phyloP scores from a whole-genome alignment of 805 yeast genomes.

The Candida adriatica region DNA sequence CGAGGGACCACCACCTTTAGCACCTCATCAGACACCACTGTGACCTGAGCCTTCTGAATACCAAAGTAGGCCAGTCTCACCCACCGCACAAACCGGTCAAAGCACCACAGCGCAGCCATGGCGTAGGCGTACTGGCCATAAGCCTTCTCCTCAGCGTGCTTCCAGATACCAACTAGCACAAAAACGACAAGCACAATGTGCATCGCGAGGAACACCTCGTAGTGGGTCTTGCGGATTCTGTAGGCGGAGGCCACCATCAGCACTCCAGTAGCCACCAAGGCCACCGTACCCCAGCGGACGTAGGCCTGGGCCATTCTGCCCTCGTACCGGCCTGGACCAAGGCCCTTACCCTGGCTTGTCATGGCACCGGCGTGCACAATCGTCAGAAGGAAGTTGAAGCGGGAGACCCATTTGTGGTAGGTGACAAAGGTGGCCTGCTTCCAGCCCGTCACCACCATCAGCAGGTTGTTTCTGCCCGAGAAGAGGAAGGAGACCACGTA shows the following conservation, averaged over 20 bases:
- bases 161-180: slow-evolving; percentile 49
- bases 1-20: slow-evolving; percentile 32
- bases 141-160: slow-evolving; percentile 45
- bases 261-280: slow-evolving; percentile 7
- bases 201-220: slow-evolving; percentile 51
- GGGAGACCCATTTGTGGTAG: slow-evolving; percentile 60
- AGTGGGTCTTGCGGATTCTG: slow-evolving; percentile 43
- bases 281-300: slow-evolving; percentile 20
- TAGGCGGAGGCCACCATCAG: slow-evolving; percentile 22
- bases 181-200: slow-evolving; percentile 52
- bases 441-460: slow-evolving; percentile 59
- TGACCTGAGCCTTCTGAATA: slow-evolving; percentile 18
- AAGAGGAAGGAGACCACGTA: slow-evolving; percentile 53
- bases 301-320: slow-evolving; percentile 3
- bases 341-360: slow-evolving; percentile 15
- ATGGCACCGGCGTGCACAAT: slow-evolving; percentile 19
- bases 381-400: slow-evolving; percentile 30
- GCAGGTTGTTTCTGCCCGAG: slow-evolving; percentile 67
- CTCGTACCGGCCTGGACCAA: slow-evolving; percentile 4
- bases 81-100: slow-evolving; percentile 43
- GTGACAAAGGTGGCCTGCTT: slow-evolving; percentile 54
- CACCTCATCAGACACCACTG: slow-evolving; percentile 33
- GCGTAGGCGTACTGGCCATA: slow-evolving; percentile 39
- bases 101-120: slow-evolving; percentile 36
- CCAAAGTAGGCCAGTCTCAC: slow-evolving; percentile 19